A percentile compares a stretch with the other conserved stretches of the same genome.
Conservation (phyloP, 163 green algal species). For the Picocystis sp. region DNA sequence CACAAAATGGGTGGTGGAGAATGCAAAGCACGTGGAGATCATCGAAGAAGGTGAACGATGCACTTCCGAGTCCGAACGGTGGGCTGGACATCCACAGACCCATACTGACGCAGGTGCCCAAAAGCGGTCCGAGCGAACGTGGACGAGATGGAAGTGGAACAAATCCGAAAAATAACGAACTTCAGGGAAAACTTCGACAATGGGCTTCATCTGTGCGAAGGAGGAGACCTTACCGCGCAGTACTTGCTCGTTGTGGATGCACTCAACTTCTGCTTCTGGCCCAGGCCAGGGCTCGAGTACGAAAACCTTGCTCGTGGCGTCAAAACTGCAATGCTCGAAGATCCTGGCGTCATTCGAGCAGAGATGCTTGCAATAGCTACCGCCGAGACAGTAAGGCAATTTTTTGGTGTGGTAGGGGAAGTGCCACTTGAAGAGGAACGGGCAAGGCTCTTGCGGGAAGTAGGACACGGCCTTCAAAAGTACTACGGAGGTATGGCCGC, state of each 20-base stretch:
- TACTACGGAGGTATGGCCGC: slow-evolving; percentile 40
- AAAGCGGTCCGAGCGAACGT: too few relatives aligned
- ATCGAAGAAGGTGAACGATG: too few relatives aligned
- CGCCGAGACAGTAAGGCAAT: slow-evolving; percentile 10
- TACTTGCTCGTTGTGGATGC: slow-evolving; percentile 81
- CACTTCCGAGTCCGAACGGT: too few relatives aligned
- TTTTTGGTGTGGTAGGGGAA: slow-evolving; percentile 30
- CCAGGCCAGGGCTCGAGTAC: slow-evolving; percentile 41
- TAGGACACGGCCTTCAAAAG: slow-evolving; percentile 29
- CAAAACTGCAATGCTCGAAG: slow-evolving; percentile 8
- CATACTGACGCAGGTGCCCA: too few relatives aligned
- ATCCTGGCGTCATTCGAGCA: slow-evolving; percentile 6
- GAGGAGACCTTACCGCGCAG: slow-evolving; percentile 31
- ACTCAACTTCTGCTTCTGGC: slow-evolving; percentile 97
- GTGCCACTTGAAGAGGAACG: slow-evolving; percentile 63
- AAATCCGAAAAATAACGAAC: too few relatives aligned
- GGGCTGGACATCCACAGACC: too few relatives aligned
- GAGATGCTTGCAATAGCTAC: slow-evolving; percentile 1
- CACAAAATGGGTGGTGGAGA: too few relatives aligned
- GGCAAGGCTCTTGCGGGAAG: slow-evolving; percentile 59
- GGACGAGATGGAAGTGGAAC: too few relatives aligned
- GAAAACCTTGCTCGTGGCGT: slow-evolving; percentile 36
- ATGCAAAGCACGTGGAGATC: too few relatives aligned
- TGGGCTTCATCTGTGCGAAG: too few relatives aligned
- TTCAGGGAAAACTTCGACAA: too few relatives aligned